Base-by-base conservation (phyloP, 768 basidiomycete genomes). In the Tricholoma sp. region DNA sequence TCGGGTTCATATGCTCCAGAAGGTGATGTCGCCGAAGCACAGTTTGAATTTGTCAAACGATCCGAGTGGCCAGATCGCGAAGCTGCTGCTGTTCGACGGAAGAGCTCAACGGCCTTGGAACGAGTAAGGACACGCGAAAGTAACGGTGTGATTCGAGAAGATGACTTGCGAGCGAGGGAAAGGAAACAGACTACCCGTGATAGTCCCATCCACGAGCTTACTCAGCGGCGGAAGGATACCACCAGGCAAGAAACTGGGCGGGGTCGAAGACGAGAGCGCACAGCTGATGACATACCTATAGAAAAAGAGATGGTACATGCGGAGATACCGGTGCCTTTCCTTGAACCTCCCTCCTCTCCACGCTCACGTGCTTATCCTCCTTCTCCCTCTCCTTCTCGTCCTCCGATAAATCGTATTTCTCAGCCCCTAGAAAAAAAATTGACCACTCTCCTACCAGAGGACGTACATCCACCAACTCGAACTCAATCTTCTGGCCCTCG, bases 41-140 rank as follows among this genome's bases (percentile, higher is more conserved):
- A 85, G 65, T 91, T 84, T 66, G 83, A 91, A 74, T 91, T 90
- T 63, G 88, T 91, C 49, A 91, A 89, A 67, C 82, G 90, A 43
- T 84, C 91, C 14, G 90, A 89, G 61, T 91, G 91, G 91, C 88
- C 87, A 1, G 89, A 89, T 68, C 82, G 87, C 39, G 90, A 90
- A 72, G 75, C 82, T 5, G 86, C 84, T 55, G 86, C 85, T 18
- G 74, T 85, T 50, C 77, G 88, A 56, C 76, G 88, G 57, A 85
- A 88, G 66, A 90, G 88, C 65, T 74, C 79, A 34, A 82, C 83
- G 18, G 77, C 76, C 19, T 67, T 88, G 55, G 83, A 87, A 57
- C 77, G 81, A 18, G 74, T 79, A 16, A 75, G 74, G 64, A 79
- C 81, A n/a, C 74, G 80, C 59, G 85, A 86, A 69, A 60, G 65